Evolutionary conservation across 179 eudicot species (phyloP), one percentile per base, ranked within the genome.

Genomic region (Spergularia azorica): DNA sequence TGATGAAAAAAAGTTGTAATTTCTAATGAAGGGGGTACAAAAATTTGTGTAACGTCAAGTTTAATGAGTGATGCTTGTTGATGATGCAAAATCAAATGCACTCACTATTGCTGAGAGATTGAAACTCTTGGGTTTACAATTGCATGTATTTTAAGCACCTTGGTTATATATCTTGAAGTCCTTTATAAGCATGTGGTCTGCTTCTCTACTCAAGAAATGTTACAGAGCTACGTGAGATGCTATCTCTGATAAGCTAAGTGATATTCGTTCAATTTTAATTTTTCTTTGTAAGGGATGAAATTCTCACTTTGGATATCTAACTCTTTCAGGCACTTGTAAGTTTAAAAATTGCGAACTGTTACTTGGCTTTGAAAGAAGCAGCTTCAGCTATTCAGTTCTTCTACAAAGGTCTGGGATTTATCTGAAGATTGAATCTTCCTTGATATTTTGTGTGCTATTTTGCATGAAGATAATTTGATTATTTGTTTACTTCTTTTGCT

Each of bases 291-390:
- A 38, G 16, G 58, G 41, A 56, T 52, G 32, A 41, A 72, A 60
- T 55, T 43, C 46, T 74, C 72, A 60, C 48, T 43, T 52, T 74
- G 64, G 6, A 51, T 51, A 79, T 71, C 74, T 55, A 75, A 55
- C 52, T 61, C 71, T 76, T 74, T 43, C 78, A 94, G 98, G 97
- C 88, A 17, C 75, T 76, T 50, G 67, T 92, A 65, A 62, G 82
- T 83, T 52, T 89, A 79, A 90, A 84, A 83, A 88, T 95, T 60
- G 98, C 95, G 46, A 84, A 79, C 60, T 95, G 98, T 85, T 87
- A 83, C 85, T 72, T 74, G 6, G 82, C 82, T 63, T 39, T 90
- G 58, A 80, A 73, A 76, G 79, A 89, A 75, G 72, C 84, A 72
- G 61, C 68, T 61, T 78, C 81, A 80, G 91, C 98, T 60, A 90